A percentile compares a stretch with the other conserved stretches of the same genome.
phyloP scores from a whole-genome alignment of 1,139 yeast genomes.

The Yamadazyma sp. region DNA sequence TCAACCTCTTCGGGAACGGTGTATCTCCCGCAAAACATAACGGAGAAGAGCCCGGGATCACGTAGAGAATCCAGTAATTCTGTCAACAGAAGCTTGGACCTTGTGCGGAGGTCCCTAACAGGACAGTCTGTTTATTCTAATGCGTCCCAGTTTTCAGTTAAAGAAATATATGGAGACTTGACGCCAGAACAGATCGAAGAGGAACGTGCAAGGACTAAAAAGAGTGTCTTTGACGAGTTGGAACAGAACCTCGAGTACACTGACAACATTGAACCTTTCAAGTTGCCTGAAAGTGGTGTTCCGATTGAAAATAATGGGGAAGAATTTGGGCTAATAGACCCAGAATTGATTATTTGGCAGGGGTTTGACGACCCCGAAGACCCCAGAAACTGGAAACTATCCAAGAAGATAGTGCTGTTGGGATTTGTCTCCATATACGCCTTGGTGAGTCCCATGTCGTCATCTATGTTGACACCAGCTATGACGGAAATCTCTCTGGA shows the following conservation, averaged over 20 bases:
- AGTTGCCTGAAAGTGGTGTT: slow-evolving; percentile 21
- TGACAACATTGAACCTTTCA: slow-evolving; percentile 14
- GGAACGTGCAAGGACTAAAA: slow-evolving; percentile 37
- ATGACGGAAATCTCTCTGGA: slow-evolving; percentile 33
- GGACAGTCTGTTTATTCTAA: slow-evolving; percentile 13
- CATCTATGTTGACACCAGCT: slow-evolving; percentile 48
- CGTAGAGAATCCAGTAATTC: slow-evolving; percentile 15
- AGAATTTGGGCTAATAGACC: slow-evolving; percentile 39
- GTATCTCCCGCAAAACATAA: background rate
- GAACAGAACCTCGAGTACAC: slow-evolving; percentile 19
- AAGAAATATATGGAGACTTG: slow-evolving; percentile 38
- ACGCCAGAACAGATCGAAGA: slow-evolving; percentile 29
- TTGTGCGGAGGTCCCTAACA: slow-evolving; percentile 11
- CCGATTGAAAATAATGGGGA: slow-evolving; percentile 37
- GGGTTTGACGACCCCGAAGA: slow-evolving; percentile 38
- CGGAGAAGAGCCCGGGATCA: slow-evolving; percentile 1
- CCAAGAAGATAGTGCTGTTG: slow-evolving; percentile 28
- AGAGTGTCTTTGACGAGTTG: slow-evolving; percentile 38
- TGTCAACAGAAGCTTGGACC: slow-evolving; percentile 15
- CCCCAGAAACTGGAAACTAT: slow-evolving; percentile 39
- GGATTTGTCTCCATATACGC: slow-evolving; percentile 43
- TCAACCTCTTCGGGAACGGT: background rate
- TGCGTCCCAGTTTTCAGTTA: slow-evolving; percentile 23
- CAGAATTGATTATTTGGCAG: slow-evolving; percentile 45
- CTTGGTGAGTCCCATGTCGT: slow-evolving; percentile 47